These are phyloP conservation scores for Naganishia liquefaciens DNA, from an alignment of 1,284 basidiomycete genomes.

Conservation along the genomic window DNA sequence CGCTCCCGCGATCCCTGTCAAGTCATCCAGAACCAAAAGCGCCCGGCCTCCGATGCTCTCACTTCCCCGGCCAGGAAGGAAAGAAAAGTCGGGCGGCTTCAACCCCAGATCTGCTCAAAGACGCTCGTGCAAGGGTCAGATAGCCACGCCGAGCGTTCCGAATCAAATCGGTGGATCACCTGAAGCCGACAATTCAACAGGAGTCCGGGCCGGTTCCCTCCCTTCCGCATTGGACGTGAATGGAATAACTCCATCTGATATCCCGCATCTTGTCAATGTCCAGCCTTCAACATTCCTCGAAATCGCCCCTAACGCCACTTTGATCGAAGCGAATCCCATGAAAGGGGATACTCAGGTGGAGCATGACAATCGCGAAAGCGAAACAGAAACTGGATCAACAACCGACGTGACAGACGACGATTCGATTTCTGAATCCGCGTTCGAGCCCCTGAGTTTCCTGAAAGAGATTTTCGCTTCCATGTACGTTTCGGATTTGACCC, in stretches of 20 bases:
- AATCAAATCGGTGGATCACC: neutral
- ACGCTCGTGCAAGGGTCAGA: too few species aligned
- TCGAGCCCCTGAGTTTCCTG: slow-evolving; percentile 23
- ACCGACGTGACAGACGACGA: slow-evolving; percentile 22
- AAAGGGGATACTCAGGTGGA: neutral
- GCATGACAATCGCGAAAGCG: neutral
- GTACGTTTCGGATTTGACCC: slow-evolving; percentile 1
- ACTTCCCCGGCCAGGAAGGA: slow-evolving; percentile 2
- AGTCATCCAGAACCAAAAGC: slow-evolving; percentile 16
- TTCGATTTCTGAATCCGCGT: neutral
- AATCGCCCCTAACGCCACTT: neutral
- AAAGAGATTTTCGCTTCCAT: slow-evolving; percentile 27
- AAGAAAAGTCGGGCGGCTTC: neutral
- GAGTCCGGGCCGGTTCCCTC: neutral
- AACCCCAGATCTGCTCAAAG: neutral
- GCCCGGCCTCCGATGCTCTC: neutral
- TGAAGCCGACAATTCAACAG: neutral
- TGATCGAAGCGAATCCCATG: neutral
- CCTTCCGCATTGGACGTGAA: neutral
- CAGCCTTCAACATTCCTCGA: neutral
- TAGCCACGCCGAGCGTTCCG: neutral
- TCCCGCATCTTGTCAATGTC: neutral
- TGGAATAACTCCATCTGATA: neutral
- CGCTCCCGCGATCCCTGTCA: neutral
- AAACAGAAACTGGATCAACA: slow-evolving; percentile 6